phyloP scores from a whole-genome alignment of 768 basidiomycete genomes.

The Pisolithus tinctorius region DNA sequence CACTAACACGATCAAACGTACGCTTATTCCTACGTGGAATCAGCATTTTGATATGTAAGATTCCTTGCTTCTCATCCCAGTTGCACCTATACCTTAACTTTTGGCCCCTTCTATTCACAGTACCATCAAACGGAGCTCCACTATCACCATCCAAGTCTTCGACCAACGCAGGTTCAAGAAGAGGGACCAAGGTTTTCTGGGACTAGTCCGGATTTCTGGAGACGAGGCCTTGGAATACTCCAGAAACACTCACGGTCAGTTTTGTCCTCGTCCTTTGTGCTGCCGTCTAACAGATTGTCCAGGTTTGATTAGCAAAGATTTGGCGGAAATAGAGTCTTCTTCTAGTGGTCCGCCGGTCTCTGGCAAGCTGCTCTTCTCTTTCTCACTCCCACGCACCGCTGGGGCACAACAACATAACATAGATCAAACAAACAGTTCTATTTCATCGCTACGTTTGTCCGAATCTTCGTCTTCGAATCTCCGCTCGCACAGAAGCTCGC shows the following conservation, averaged over 20 bases:
- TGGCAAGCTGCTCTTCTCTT: conserved; percentile 71
- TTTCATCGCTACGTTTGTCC: conserved; percentile 11
- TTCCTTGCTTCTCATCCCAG: conserved; percentile 8
- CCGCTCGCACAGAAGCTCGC: conserved; percentile 16
- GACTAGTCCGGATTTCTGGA: conserved; percentile 49
- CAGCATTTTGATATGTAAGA: conserved; percentile 81
- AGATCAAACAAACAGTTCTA: conserved; percentile 11
- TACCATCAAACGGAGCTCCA: conserved; percentile 64
- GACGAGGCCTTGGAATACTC: conserved; percentile 48
- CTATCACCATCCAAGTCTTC: conserved; percentile 80
- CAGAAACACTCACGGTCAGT: conserved; percentile 37
- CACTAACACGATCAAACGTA: conserved; percentile 63
- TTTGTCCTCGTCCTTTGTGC: not conserved
- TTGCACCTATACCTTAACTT: conserved; percentile 3
- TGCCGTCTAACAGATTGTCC: not conserved
- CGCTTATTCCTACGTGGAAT: conserved; percentile 73
- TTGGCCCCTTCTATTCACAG: conserved; percentile 28
- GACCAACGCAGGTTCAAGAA: conserved; percentile 86
- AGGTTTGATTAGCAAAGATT: conserved; percentile 54
- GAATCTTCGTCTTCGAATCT: conserved; percentile 8
- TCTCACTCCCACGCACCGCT: conserved; percentile 35
- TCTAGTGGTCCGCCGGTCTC: conserved; percentile 46
- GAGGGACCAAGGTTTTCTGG: conserved; percentile 76
- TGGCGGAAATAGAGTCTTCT: conserved; percentile 13
- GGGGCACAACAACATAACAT: conserved; percentile 12